Evolutionary conservation across 495 filamentous ascomycete species (phyloP).

Genomic region (Staphylotrichum tortipilum): DNA sequence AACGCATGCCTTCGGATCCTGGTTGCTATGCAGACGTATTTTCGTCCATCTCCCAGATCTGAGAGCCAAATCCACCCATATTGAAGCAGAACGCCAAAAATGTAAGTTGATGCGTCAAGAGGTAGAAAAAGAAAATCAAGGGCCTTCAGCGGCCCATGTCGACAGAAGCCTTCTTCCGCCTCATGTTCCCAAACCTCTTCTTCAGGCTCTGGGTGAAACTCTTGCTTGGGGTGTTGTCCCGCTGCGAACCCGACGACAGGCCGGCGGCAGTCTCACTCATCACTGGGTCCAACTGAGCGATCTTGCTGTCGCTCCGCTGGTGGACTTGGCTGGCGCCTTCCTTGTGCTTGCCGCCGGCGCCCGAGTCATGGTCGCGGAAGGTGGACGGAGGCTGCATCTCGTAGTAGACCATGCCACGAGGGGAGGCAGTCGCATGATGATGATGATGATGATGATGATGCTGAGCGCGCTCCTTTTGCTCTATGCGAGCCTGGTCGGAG

Average conservation of each 20-base stretch:
- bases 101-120: too few relatives aligned
- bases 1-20: too few relatives aligned
- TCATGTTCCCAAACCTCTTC: conserved; percentile 39
- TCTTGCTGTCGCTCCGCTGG: conserved; percentile 28
- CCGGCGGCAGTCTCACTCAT: background rate
- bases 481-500: conserved; percentile 39
- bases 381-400: conserved; percentile 34
- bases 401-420: conserved; percentile 14
- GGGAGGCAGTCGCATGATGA: background rate
- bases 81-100: too few relatives aligned
- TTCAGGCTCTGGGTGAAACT: conserved; percentile 36
- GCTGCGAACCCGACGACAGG: conserved; percentile 6
- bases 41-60: too few relatives aligned
- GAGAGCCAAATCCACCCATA: too few relatives aligned
- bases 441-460: too few relatives aligned
- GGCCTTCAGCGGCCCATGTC: background rate
- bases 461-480: conserved; percentile 15
- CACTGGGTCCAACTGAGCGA: background rate
- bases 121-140: too few relatives aligned
- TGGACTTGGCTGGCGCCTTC: conserved; percentile 1
- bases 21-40: too few relatives aligned
- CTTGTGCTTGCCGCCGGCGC: background rate
- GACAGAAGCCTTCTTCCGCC: conserved; percentile 19
- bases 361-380: background rate
- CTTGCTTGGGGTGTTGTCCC: conserved; percentile 33